Conservation (phyloP, 768 basidiomycete genomes). For the Leccinellum rugosiceps region DNA sequence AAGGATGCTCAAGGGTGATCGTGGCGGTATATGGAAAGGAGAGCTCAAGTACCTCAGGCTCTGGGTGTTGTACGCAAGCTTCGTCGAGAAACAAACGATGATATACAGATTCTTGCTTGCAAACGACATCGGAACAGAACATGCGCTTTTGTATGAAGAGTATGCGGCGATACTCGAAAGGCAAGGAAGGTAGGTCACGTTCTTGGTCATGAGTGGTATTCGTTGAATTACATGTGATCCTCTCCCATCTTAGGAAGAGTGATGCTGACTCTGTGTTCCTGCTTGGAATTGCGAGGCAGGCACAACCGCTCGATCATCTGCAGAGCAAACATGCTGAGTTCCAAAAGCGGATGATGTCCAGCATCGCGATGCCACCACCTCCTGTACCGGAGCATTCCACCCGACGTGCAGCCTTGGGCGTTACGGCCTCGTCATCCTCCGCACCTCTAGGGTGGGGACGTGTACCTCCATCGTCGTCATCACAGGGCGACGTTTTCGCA, state of each 20-base stretch:
- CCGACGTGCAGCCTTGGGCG: slow-evolving; percentile 45
- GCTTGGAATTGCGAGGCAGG: slow-evolving; percentile 85
- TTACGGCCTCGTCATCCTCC: slow-evolving; percentile 38
- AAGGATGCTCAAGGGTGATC: slow-evolving; percentile 72
- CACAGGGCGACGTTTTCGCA: slow-evolving; percentile 29
- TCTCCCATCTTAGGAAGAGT: slow-evolving; percentile 52
- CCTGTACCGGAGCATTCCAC: slow-evolving; percentile 35
- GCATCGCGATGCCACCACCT: slow-evolving; percentile 36
- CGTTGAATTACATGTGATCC: slow-evolving; percentile 4
- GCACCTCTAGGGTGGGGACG: slow-evolving; percentile 15
- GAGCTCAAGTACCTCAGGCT: slow-evolving; percentile 89
- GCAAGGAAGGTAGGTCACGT: slow-evolving; percentile 61
- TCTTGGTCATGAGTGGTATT: slow-evolving; percentile 33
- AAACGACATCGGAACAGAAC: slow-evolving; percentile 84
- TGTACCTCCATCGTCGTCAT: slow-evolving; percentile 6
- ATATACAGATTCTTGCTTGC: slow-evolving; percentile 88
- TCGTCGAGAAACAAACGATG: slow-evolving; percentile 85
- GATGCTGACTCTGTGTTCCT: slow-evolving; percentile 88
- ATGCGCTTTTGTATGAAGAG: slow-evolving; percentile 88
- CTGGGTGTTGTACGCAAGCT: slow-evolving; percentile 91
- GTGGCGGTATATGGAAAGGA: slow-evolving; percentile 67
- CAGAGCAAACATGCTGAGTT: slow-evolving; percentile 79
- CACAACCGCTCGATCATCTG: slow-evolving; percentile 76
- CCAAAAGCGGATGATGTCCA: slow-evolving; percentile 85
- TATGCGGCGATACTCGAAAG: slow-evolving; percentile 82